Evolutionary conservation across 768 basidiomycete species (phyloP).

Genomic region (Postia placenta): DNA sequence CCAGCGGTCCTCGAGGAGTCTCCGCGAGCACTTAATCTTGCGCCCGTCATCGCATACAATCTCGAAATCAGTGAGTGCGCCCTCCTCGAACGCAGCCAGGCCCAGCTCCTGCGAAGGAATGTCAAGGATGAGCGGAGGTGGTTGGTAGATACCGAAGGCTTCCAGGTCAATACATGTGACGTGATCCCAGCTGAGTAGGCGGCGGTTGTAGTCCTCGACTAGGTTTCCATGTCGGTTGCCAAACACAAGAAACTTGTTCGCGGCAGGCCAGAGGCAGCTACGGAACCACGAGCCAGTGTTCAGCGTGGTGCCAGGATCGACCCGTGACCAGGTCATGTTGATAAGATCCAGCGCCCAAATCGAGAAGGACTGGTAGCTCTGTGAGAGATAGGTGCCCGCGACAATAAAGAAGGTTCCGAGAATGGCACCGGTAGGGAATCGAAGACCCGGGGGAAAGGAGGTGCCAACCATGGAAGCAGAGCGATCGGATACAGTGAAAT

Average conservation of each 20-base stretch:
- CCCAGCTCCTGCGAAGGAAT: constrained; percentile 80
- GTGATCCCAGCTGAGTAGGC: constrained; percentile 88
- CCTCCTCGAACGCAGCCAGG: constrained; percentile 77
- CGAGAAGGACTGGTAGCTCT: constrained; percentile 90
- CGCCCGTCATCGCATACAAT: constrained; percentile 89
- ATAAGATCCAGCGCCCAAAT: constrained; percentile 92
- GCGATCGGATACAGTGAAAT: constrained; percentile 75
- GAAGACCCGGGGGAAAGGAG: constrained; percentile 87
- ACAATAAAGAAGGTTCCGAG: constrained; percentile 89
- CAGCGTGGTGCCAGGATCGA: constrained; percentile 84
- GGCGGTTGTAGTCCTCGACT: constrained; percentile 88
- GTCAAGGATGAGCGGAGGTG: constrained; percentile 61
- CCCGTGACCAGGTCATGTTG: constrained; percentile 79
- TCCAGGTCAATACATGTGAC: constrained; percentile 88
- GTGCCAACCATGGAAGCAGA: constrained; percentile 77
- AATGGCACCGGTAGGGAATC: constrained; percentile 93
- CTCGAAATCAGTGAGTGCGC: constrained; percentile 83
- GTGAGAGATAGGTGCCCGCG: constrained; percentile 92
- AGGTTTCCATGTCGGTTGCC: constrained; percentile 86
- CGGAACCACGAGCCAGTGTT: constrained; percentile 93
- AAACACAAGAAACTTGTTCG: constrained; percentile 85
- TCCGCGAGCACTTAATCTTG: constrained; percentile 74
- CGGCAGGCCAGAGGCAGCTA: constrained; percentile 79
- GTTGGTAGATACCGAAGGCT: constrained; percentile 93
- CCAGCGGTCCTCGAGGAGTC: constrained; percentile 87